Conservation (phyloP, 1,139 yeast species). For the Pichia sp. region DNA sequence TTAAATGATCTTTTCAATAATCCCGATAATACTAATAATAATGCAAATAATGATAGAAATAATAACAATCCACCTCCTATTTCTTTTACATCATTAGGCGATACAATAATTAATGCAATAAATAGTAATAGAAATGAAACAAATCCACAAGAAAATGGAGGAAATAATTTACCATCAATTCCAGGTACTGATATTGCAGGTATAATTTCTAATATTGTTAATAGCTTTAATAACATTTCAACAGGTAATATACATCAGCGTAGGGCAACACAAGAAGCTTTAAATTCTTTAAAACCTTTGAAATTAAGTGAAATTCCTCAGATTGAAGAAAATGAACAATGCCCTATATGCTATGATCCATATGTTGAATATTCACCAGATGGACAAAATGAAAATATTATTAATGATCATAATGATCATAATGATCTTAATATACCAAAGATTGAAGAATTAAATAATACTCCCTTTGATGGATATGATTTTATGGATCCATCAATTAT, state of each 20-base stretch:
- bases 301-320: constrained; percentile 15
- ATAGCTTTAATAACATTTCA: background rate
- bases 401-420: no score
- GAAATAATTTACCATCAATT: background rate
- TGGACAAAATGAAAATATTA: background rate
- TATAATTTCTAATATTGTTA: constrained; percentile 3
- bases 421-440: no score
- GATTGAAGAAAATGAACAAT: constrained; percentile 10
- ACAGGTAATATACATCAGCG: background rate
- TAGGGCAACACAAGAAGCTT: constrained; percentile 2
- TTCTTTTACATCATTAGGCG: background rate
- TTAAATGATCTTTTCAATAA: background rate
- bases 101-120: background rate
- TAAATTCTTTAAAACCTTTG: constrained; percentile 10
- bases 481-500: constrained; percentile 21
- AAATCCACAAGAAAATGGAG: no score
- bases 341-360: constrained; percentile 27
- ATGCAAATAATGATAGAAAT: no score
- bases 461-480: constrained; percentile 15
- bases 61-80: background rate
- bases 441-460: background rate
- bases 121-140: background rate
- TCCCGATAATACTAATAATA: no score
- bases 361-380: constrained; percentile 16
- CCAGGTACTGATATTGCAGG: background rate